A percentile compares a stretch with the other conserved stretches of the same genome.
phyloP scores from a whole-genome alignment of 2,329 filamentous ascomycete species.

The Fusarium piperis region DNA sequence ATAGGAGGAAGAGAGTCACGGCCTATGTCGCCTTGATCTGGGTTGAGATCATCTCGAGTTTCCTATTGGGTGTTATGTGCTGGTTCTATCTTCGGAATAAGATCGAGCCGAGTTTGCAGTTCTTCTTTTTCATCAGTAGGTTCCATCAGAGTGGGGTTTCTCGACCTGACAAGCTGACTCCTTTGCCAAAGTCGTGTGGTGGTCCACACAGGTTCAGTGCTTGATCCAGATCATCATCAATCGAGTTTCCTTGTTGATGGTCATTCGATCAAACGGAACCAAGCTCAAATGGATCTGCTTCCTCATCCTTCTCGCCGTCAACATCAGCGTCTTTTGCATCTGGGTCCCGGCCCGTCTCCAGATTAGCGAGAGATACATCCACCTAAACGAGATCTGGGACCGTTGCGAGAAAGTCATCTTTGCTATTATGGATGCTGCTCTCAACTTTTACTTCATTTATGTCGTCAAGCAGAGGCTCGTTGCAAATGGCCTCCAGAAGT shows the following conservation, averaged over 20 bases:
- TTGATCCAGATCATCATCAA: slow-evolving; percentile 64
- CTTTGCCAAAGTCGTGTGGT: slow-evolving; percentile 39
- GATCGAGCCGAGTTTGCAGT: slow-evolving; percentile 46
- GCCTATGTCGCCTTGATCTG: slow-evolving; percentile 35
- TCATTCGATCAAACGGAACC: slow-evolving; percentile 46
- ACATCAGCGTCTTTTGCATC: slow-evolving; percentile 60
- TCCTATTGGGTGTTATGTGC: slow-evolving; percentile 35
- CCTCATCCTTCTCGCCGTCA: slow-evolving; percentile 54
- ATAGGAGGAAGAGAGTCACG: slow-evolving; percentile 36
- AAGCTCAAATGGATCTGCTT: slow-evolving; percentile 57
- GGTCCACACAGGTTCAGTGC: slow-evolving; percentile 52
- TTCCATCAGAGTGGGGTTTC: neutral
- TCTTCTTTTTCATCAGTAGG: slow-evolving; percentile 42
- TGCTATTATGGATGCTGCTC: slow-evolving; percentile 54
- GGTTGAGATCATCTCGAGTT: slow-evolving; percentile 40
- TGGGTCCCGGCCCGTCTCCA: slow-evolving; percentile 61
- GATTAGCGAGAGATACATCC: slow-evolving; percentile 49
- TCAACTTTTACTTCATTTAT: slow-evolving; percentile 60
- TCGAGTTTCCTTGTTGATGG: slow-evolving; percentile 57
- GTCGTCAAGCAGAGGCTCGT: slow-evolving; percentile 57
- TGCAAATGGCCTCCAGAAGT: slow-evolving; percentile 59
- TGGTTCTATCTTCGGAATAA: slow-evolving; percentile 38
- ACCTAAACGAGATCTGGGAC: slow-evolving; percentile 60
- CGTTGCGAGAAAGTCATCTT: slow-evolving; percentile 61
- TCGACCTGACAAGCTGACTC: neutral